Evolutionary conservation across 345 rosid species (phyloP).

Genomic region (Camelina neglecta): DNA sequence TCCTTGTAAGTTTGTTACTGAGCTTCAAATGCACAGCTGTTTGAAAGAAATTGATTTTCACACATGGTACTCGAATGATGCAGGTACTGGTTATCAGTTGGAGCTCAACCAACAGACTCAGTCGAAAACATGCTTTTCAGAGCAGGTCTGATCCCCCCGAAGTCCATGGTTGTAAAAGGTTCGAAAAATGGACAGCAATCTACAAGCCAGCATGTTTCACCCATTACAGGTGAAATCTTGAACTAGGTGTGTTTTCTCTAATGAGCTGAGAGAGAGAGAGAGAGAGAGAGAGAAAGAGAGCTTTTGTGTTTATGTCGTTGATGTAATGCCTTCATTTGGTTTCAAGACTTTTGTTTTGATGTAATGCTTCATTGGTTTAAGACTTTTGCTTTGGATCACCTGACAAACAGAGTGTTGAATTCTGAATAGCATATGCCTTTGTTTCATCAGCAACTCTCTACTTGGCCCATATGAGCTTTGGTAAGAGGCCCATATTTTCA

Average conservation of each 20-base stretch:
- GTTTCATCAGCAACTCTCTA: neutral
- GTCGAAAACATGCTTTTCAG: conserved; percentile 78
- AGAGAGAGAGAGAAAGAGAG: neutral
- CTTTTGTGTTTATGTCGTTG: neutral
- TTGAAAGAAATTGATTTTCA: neutral
- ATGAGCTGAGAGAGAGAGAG: neutral
- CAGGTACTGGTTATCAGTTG: conserved; percentile 97
- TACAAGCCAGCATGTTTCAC: conserved; percentile 64
- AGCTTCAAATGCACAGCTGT: neutral
- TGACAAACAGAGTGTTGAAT: conserved; percentile 11
- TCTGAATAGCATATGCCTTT: neutral
- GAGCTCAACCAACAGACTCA: conserved; percentile 91
- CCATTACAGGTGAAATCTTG: conserved; percentile 71
- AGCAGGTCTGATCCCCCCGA: conserved; percentile 83
- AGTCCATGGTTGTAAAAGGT: conserved; percentile 72
- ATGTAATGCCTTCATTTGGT: conserved; percentile 9
- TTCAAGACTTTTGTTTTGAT: conserved; percentile 15
- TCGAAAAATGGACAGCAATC: conserved; percentile 70
- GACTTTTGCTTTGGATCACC: neutral
- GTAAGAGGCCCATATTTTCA: conserved; percentile 20
- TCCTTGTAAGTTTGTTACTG: neutral
- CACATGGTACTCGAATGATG: neutral
- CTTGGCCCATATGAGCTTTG: neutral
- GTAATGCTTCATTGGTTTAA: conserved; percentile 3
- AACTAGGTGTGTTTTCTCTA: conserved; percentile 33